phyloP scores from a whole-genome alignment of 345 rosid species.

The Gossypium arboreum region DNA sequence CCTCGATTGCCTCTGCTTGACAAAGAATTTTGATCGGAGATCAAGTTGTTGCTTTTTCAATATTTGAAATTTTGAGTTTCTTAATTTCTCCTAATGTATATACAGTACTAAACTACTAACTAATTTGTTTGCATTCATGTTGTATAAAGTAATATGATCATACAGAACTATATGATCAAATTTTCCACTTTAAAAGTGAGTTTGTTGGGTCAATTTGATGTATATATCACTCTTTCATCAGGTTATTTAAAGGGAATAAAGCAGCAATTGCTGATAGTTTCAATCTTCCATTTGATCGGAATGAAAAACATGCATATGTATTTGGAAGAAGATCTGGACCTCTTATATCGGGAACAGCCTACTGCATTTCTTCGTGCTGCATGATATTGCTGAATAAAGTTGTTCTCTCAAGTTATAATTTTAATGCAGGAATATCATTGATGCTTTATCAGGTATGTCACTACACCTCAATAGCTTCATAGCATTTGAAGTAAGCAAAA shows the following conservation, averaged over 20 bases:
- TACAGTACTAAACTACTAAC: not conserved
- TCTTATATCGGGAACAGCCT: slow-evolving; percentile 77
- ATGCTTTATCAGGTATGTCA: slow-evolving; percentile 84
- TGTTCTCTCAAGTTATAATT: slow-evolving; percentile 71
- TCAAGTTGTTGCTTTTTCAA: not conserved
- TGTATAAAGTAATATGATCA: not conserved
- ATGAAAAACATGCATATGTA: slow-evolving; percentile 44
- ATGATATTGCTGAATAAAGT: slow-evolving; percentile 86
- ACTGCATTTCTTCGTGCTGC: slow-evolving; percentile 86
- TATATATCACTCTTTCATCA: slow-evolving; percentile 17
- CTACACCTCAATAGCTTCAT: not conserved
- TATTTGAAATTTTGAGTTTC: not conserved
- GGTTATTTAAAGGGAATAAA: slow-evolving; percentile 57
- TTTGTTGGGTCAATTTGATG: not conserved
- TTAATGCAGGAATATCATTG: slow-evolving; percentile 72
- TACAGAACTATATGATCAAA: not conserved
- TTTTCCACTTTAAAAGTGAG: not conserved
- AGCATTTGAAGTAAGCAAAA: not conserved
- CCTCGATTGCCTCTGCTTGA: not conserved
- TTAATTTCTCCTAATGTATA: not conserved
- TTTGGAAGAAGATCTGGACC: slow-evolving; percentile 56
- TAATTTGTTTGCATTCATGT: not conserved
- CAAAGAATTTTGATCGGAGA: not conserved
- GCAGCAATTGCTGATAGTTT: slow-evolving; percentile 19
- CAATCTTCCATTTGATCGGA: slow-evolving; percentile 26